These are phyloP conservation scores for Psilocybe azurescens DNA, from an alignment of 768 basidiomycete species.

Conservation along the genomic window DNA sequence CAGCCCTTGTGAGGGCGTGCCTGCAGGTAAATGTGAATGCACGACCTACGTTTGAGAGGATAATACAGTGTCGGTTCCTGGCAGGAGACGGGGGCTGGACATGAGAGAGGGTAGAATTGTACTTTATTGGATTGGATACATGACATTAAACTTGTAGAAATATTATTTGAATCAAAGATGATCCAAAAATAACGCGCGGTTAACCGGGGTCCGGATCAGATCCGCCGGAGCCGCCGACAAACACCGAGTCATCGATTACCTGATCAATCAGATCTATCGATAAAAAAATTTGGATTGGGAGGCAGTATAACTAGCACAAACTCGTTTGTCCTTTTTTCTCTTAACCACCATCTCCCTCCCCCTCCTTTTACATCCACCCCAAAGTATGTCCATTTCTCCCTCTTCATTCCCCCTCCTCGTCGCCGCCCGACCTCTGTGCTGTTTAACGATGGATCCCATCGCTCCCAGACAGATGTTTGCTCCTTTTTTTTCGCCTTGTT, in stretches of 20 bases:
- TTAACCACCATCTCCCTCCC: slow-evolving; percentile 53
- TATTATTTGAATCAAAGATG: slow-evolving; percentile 3
- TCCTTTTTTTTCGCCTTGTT: slow-evolving; percentile 21
- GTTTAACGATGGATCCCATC: slow-evolving; percentile 33
- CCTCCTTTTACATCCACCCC: slow-evolving; percentile 32
- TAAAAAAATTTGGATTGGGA: slow-evolving; percentile 58
- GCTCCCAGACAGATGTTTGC: neutral
- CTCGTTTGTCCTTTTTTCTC: slow-evolving; percentile 43
- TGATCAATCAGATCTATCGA: slow-evolving; percentile 59
- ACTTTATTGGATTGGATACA: slow-evolving; percentile 2
- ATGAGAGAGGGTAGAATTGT: neutral
- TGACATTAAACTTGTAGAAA: neutral
- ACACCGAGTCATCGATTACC: slow-evolving; percentile 45
- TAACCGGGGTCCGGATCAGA: neutral
- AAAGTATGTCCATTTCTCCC: slow-evolving; percentile 40
- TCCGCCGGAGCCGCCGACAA: slow-evolving; percentile 15
- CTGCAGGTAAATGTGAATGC: slow-evolving; percentile 77
- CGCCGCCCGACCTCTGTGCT: neutral
- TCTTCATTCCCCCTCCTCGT: slow-evolving; percentile 10
- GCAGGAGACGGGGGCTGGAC: slow-evolving; percentile 79
- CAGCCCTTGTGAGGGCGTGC: slow-evolving; percentile 83
- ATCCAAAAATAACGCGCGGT: neutral
- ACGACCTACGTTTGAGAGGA: slow-evolving; percentile 86
- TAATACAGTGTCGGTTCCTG: slow-evolving; percentile 83
- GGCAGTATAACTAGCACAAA: slow-evolving; percentile 68